These are phyloP conservation scores for Pharnaceum exiguum DNA, from an alignment of 148 eudicot species.

Conservation along the genomic window DNA sequence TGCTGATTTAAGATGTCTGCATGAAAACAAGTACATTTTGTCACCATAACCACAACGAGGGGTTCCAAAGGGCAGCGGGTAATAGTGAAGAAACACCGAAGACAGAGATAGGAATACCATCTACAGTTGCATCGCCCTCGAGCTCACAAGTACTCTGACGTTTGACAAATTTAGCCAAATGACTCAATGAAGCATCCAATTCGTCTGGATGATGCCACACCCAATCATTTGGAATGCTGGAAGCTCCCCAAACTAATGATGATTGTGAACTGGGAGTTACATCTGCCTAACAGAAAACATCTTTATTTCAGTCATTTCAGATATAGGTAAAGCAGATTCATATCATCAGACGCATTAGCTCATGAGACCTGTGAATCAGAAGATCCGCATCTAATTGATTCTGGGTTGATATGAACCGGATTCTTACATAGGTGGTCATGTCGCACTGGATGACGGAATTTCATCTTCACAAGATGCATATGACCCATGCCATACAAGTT, in stretches of 20 bases:
- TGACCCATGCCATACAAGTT: slow-evolving; percentile 96
- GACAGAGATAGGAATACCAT: slow-evolving; percentile 40
- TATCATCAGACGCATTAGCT: neutral
- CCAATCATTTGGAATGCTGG: slow-evolving; percentile 77
- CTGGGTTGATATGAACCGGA: slow-evolving; percentile 9
- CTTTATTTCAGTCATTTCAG: slow-evolving; percentile 10
- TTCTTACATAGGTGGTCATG: slow-evolving; percentile 26
- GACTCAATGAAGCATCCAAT: slow-evolving; percentile 34
- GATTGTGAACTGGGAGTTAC: slow-evolving; percentile 23
- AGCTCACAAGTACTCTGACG: slow-evolving; percentile 85
- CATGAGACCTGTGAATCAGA: slow-evolving; percentile 49
- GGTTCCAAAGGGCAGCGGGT: neutral
- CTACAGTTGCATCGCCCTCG: slow-evolving; percentile 76
- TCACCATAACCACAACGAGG: neutral
- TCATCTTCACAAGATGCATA: slow-evolving; percentile 78
- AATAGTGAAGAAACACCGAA: neutral
- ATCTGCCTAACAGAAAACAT: slow-evolving; percentile 56
- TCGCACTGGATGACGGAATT: slow-evolving; percentile 76
- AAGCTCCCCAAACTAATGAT: slow-evolving; percentile 56
- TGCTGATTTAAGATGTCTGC: slow-evolving; percentile 86
- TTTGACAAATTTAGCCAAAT: slow-evolving; percentile 23
- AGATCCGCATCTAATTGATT: slow-evolving; percentile 19
- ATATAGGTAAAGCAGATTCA: neutral
- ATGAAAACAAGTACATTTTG: slow-evolving; percentile 11
- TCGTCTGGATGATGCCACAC: slow-evolving; percentile 52